Evolutionary conservation across 495 filamentous ascomycete species (phyloP).

Genomic region (Lichina pygmaea): DNA sequence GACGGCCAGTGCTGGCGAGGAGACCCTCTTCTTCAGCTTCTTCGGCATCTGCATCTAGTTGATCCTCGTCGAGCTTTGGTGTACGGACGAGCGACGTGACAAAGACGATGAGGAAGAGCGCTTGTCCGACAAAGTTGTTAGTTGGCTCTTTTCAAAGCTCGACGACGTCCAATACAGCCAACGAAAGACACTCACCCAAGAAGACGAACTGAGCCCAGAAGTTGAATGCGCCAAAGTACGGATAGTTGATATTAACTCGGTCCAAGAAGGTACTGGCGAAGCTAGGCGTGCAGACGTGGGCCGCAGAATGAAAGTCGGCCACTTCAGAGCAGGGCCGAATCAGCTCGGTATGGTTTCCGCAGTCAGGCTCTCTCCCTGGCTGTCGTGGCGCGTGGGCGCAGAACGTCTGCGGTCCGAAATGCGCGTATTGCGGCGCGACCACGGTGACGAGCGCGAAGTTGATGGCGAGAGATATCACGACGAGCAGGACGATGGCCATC

Average conservation of each 20-base stretch:
- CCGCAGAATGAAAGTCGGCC: constrained; percentile 29
- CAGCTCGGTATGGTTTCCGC: constrained; percentile 37
- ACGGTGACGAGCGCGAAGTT: constrained; percentile 84
- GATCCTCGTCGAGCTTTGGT: constrained; percentile 42
- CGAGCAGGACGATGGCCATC: constrained; percentile 69
- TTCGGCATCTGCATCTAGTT: constrained; percentile 69
- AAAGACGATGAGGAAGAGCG: constrained; percentile 50
- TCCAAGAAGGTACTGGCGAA: constrained; percentile 83
- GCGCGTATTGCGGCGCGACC: constrained; percentile 80
- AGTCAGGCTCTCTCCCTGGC: constrained; percentile 44
- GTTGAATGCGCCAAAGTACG: constrained; percentile 73
- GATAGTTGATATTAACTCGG: constrained; percentile 80
- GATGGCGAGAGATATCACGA: constrained; percentile 63
- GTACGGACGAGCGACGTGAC: constrained; percentile 50
- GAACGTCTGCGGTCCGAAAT: constrained; percentile 83
- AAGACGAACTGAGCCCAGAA: constrained; percentile 95
- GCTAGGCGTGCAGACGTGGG: constrained; percentile 64
- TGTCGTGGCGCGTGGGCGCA: constrained; percentile 35
- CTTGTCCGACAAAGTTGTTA: constrained; percentile 10
- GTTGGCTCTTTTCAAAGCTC: constrained; percentile 1
- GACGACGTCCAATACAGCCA: too few relatives aligned
- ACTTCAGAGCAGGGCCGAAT: constrained; percentile 62
- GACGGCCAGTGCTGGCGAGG: constrained; percentile 50
- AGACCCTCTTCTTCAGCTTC: constrained; percentile 89
- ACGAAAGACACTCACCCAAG: constrained; percentile 23